Evolutionary conservation across 257 asterid species (phyloP), one percentile per base, ranked within the genome.

Genomic region (Solanum sparsipilum): DNA sequence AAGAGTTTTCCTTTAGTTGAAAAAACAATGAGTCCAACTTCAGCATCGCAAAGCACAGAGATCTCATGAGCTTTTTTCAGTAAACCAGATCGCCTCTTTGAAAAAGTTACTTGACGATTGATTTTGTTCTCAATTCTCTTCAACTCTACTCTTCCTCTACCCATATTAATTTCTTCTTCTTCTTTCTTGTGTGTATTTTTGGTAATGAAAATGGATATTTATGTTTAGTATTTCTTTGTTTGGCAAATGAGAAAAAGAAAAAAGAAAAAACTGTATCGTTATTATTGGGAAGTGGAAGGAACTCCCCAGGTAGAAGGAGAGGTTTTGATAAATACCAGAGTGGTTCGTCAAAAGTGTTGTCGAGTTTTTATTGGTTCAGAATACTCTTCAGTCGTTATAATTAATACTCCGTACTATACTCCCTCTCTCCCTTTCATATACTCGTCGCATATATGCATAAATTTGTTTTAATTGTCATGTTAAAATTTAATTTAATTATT

Each of bases 51-150:
- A 18, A 95, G 97, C 13, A 95, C 94, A 13, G 98, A 95, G 90
- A 95, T 95, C 93, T 96, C 98, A 29, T 93, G 92, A 35, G 98
- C 98, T 90, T 96, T 96, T 91, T 96, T 96, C 6, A 94, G 89
- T 52, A 96, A 91, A 25, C 98, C 98, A 20, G 94, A 91, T 81
- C 98, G 88, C 85, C 98, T 83, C 79, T 96, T 96, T 1, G 98
- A 96, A 84, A 96, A 96, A 2, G 98, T 96, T 18, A 96, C 98
- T 83, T 96, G 98, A 75, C 98, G 87, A 87, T 95, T 95, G 9
- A 96, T 95, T 87, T 94, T 96, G 93, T 96, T 96, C 90, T 96
- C 98, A 48, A 96, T 95, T 87, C 98, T 93, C 95, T 92, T 96
- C 93, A 96, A 89, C 76, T 96, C 94, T 52, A 95, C 99, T 20